These are phyloP conservation scores for Neostapfia colusana DNA, from an alignment of 176 grass and related monocot genomes.

Conservation along the genomic window DNA sequence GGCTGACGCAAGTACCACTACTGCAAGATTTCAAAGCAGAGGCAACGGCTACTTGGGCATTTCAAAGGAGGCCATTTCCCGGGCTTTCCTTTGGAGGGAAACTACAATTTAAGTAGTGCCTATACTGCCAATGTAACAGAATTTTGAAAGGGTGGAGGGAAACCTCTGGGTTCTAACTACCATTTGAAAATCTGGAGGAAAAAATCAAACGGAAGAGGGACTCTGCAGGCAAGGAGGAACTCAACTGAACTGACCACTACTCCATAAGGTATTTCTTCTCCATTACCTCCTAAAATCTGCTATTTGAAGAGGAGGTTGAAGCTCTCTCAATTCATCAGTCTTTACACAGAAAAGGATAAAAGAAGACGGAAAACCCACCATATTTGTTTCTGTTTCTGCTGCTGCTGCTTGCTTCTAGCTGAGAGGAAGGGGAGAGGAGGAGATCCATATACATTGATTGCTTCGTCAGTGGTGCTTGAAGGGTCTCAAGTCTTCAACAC, in stretches of 20 bases:
- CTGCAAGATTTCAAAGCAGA: slow-evolving; percentile 35
- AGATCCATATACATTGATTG: slow-evolving; percentile 46
- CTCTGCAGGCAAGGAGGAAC: slow-evolving; percentile 16
- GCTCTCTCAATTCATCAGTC: slow-evolving; percentile 50
- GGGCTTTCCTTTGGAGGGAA: slow-evolving; percentile 57
- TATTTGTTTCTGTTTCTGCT: slow-evolving; percentile 52
- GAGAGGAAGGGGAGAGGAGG: slow-evolving; percentile 21
- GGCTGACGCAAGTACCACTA: neutral
- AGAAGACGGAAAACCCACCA: slow-evolving; percentile 50
- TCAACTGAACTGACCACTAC: slow-evolving; percentile 17
- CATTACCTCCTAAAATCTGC: slow-evolving; percentile 81
- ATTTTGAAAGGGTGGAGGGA: slow-evolving; percentile 51
- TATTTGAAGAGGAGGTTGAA: slow-evolving; percentile 60
- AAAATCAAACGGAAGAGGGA: slow-evolving; percentile 25
- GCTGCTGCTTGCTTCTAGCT: slow-evolving; percentile 43
- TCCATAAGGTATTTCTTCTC: slow-evolving; percentile 38
- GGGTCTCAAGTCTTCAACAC: slow-evolving; percentile 49
- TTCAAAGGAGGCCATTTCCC: slow-evolving; percentile 41
- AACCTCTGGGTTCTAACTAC: slow-evolving; percentile 31
- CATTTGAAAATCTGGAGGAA: slow-evolving; percentile 56
- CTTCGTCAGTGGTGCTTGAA: slow-evolving; percentile 63
- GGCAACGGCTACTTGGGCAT: slow-evolving; percentile 53
- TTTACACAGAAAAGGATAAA: slow-evolving; percentile 59
- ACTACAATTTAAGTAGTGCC: slow-evolving; percentile 24
- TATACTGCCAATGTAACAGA: slow-evolving; percentile 37